phyloP scores from a whole-genome alignment of 768 basidiomycete genomes.

The Mycena vulgaris region DNA sequence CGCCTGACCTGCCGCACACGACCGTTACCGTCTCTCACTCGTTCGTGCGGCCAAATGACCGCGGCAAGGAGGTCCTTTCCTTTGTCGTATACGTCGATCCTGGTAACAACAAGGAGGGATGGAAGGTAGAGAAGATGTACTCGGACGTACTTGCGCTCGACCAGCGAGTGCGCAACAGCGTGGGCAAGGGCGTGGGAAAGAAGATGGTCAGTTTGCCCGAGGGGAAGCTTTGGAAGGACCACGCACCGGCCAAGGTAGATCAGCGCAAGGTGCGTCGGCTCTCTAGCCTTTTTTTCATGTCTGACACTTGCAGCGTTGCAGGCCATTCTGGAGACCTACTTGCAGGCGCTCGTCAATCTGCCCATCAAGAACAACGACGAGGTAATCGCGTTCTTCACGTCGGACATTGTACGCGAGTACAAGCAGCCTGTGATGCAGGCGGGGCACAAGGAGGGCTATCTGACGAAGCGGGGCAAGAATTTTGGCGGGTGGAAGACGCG shows the following conservation, averaged over 20 bases:
- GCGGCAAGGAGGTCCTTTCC: conserved; percentile 92
- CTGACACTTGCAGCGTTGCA: conserved; percentile 44
- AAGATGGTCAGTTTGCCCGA: conserved; percentile 89
- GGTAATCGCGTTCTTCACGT: conserved; percentile 92
- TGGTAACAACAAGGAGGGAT: conserved; percentile 77
- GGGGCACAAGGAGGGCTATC: conserved; percentile 94
- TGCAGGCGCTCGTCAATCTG: conserved; percentile 86
- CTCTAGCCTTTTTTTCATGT: conserved; percentile 20
- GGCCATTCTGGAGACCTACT: conserved; percentile 87
- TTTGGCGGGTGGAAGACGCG: conserved; percentile 99
- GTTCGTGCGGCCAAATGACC: conserved; percentile 89
- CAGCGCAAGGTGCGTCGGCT: conserved; percentile 84
- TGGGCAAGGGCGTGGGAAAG: conserved; percentile 81
- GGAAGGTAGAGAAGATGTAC: conserved; percentile 94
- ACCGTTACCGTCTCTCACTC: conserved; percentile 82
- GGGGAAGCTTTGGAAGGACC: conserved; percentile 95
- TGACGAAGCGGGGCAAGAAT: conserved; percentile 97
- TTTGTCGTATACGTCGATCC: conserved; percentile 87
- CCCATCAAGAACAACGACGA: conserved; percentile 92
- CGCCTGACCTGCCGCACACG: conserved; percentile 82
- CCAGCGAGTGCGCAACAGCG: conserved; percentile 76
- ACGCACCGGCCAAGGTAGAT: conserved; percentile 96
- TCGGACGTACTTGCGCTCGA: conserved; percentile 94
- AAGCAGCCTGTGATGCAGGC: conserved; percentile 84
- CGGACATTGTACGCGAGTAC: conserved; percentile 85